Percentiles rank a stretch among this genome's conserved stretches.
Conservation (phyloP, 257 asterid species). For the Capsicum pubescens region DNA sequence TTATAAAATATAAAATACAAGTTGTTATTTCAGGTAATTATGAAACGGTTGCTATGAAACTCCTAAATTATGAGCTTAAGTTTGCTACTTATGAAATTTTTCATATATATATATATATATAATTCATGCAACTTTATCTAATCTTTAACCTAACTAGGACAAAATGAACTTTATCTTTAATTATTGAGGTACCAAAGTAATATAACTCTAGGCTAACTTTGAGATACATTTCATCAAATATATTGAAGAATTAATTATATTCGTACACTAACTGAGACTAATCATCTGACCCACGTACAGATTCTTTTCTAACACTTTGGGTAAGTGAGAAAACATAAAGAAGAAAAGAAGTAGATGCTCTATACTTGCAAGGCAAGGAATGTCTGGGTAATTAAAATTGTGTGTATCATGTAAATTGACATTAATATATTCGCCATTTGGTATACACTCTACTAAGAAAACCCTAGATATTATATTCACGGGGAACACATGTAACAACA, state of each 20-base stretch:
- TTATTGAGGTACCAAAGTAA: neutral
- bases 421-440: too few relatives aligned
- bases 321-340: neutral
- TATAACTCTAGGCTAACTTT: neutral
- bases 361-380: neutral
- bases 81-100: too few relatives aligned
- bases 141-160: neutral
- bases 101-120: too few relatives aligned
- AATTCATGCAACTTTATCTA: neutral
- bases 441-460: too few relatives aligned
- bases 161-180: neutral
- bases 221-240: neutral
- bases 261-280: neutral
- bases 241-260: neutral
- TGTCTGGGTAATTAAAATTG: neutral
- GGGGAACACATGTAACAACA: too few relatives aligned
- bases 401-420: neutral
- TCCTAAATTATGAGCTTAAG: too few relatives aligned
- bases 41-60: too few relatives aligned
- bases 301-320: neutral
- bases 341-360: neutral
- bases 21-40: too few relatives aligned
- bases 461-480: too few relatives aligned
- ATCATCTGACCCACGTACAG: neutral
- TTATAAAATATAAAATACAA: too few relatives aligned